Percentiles rank a stretch among this genome's conserved stretches.
These are phyloP conservation scores for Ceratocystiopsis minuta DNA, from an alignment of 2,329 filamentous ascomycete genomes.

Conservation along the genomic window DNA sequence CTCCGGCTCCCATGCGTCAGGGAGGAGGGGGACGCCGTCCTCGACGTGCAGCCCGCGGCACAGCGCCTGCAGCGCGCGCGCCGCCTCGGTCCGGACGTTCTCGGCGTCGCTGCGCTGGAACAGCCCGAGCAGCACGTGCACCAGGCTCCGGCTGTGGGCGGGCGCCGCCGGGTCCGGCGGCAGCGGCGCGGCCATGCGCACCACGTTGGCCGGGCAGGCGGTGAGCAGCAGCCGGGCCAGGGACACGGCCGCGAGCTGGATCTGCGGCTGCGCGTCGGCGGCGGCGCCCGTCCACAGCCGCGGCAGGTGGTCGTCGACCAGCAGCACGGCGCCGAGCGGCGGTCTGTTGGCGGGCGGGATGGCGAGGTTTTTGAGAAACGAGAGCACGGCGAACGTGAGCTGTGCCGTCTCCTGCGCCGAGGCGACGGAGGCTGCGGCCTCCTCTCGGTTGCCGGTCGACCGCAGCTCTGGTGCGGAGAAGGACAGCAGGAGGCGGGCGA, in stretches of 20 bases:
- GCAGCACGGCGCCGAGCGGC: slow-evolving; percentile 21
- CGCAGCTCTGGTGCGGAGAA: too few species aligned
- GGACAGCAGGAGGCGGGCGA: slow-evolving; percentile 24
- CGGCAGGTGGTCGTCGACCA: slow-evolving; percentile 29
- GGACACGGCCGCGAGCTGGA: slow-evolving; percentile 42
- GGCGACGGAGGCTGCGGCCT: too few species aligned
- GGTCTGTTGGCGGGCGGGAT: slow-evolving; percentile 38
- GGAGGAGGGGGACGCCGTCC: slow-evolving; percentile 8
- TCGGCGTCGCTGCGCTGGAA: slow-evolving; percentile 28
- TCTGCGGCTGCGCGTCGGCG: slow-evolving; percentile 30
- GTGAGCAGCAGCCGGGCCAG: slow-evolving; percentile 38
- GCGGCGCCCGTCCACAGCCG: slow-evolving; percentile 32
- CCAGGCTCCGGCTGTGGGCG: slow-evolving; percentile 16
- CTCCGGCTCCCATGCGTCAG: slow-evolving; percentile 17
- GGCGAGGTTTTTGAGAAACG: slow-evolving; percentile 47
- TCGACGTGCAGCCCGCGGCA: slow-evolving; percentile 33
- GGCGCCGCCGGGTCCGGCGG: slow-evolving; percentile 19
- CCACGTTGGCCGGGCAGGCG: slow-evolving; percentile 33
- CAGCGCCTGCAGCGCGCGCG: slow-evolving; percentile 32
- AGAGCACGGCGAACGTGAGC: slow-evolving; percentile 36
- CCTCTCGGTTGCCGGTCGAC: too few species aligned
- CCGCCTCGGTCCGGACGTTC: slow-evolving; percentile 41
- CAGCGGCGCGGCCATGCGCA: slow-evolving; percentile 26
- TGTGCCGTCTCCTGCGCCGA: slow-evolving; percentile 14
- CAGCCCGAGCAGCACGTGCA: slow-evolving; percentile 22